Percentiles rank a stretch among this genome's conserved stretches.
These are phyloP conservation scores for Davidsoniella neocaledoniae DNA, from an alignment of 2,329 filamentous ascomycete genomes.

Conservation along the genomic window DNA sequence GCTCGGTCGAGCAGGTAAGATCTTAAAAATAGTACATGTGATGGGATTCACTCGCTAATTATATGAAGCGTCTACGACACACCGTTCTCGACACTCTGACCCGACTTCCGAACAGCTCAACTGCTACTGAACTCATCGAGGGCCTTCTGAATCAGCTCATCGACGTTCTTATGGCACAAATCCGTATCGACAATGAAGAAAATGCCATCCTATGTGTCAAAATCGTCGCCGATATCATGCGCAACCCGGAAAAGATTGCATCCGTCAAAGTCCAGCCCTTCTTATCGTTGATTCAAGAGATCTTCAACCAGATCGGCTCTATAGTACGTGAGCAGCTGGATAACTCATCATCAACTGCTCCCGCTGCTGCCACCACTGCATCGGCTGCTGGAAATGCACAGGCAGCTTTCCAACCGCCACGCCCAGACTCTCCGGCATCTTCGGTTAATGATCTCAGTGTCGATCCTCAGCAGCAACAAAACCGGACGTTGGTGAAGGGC, in stretches of 20 bases:
- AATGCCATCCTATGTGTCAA: constrained; percentile 98
- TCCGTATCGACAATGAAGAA: constrained; percentile 89
- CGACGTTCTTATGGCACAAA: constrained; percentile 74
- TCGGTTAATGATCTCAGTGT: constrained; percentile 65
- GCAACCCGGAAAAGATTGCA: constrained; percentile 75
- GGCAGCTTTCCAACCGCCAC: constrained; percentile 68
- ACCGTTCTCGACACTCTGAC: constrained; percentile 91
- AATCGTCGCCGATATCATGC: constrained; percentile 90
- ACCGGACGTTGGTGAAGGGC: constrained; percentile 65
- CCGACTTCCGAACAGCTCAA: constrained; percentile 55
- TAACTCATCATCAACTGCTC: constrained; percentile 43
- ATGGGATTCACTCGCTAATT: background rate
- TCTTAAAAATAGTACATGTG: background rate
- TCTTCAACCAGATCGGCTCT: constrained; percentile 88
- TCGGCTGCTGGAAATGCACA: constrained; percentile 37
- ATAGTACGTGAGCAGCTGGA: constrained; percentile 94
- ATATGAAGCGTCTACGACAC: constrained; percentile 62
- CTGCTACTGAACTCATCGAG: constrained; percentile 65
- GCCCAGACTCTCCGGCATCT: constrained; percentile 76
- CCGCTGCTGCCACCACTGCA: constrained; percentile 36
- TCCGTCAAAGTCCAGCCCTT: constrained; percentile 71
- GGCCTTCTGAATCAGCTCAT: constrained; percentile 78
- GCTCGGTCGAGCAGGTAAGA: constrained; percentile 70
- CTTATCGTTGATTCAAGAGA: constrained; percentile 78
- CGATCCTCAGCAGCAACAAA: constrained; percentile 60